Evolutionary conservation across 2,329 filamentous ascomycete species (phyloP).

Genomic region (Fusarium tupiense): DNA sequence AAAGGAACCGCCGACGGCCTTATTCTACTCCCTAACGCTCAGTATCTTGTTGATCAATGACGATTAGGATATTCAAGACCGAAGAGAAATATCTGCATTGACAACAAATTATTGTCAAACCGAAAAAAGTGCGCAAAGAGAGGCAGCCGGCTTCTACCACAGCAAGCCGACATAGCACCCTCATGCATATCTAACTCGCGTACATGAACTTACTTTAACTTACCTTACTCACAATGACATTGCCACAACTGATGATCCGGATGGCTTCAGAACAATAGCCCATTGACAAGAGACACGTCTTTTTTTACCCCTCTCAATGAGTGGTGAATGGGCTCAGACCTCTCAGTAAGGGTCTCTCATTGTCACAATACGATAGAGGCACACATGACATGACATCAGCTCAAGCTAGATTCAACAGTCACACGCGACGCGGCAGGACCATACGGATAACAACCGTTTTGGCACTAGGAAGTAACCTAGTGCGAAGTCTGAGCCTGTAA

Average conservation of each 20-base stretch:
- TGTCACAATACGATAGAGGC: background rate
- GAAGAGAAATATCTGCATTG: background rate
- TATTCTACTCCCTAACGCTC: conserved; percentile 20
- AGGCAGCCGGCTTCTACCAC: background rate
- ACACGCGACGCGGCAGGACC: conserved; percentile 21
- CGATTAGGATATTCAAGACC: conserved; percentile 25
- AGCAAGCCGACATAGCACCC: background rate
- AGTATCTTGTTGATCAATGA: background rate
- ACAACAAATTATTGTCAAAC: background rate
- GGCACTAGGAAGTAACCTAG: conserved; percentile 17
- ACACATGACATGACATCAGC: conserved; percentile 36
- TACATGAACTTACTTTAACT: background rate
- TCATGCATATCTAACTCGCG: background rate
- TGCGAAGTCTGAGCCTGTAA: background rate
- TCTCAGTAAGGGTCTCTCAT: conserved; percentile 17
- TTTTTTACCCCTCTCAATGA: conserved; percentile 1
- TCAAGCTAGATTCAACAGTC: conserved; percentile 3
- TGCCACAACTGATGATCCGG: background rate
- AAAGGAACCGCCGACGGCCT: conserved; percentile 13
- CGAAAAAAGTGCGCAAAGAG: background rate
- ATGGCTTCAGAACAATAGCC: conserved; percentile 15
- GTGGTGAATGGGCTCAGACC: conserved; percentile 1
- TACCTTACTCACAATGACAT: background rate
- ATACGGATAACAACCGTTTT: conserved; percentile 23
- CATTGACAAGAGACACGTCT: conserved; percentile 18